Evolutionary conservation across 208 protist species (phyloP).

Genomic region (Trypanosoma melophagium): DNA sequence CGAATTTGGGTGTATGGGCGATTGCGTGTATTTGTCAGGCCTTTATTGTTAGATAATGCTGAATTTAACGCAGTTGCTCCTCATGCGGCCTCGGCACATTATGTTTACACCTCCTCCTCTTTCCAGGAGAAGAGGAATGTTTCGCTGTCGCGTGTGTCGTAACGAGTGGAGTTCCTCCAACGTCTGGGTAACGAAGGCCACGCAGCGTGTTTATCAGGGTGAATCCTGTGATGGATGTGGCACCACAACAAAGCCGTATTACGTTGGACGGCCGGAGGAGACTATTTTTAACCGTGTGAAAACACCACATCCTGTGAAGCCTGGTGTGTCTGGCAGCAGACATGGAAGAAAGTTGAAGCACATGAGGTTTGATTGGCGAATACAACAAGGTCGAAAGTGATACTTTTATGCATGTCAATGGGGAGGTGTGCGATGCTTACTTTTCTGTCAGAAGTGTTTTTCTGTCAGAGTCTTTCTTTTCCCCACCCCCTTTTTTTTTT

Average conservation of each 20-base stretch:
- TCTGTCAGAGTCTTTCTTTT: constrained; percentile 6
- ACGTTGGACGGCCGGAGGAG: constrained; percentile 71
- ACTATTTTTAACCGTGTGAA: constrained; percentile 79
- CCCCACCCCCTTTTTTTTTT: no score
- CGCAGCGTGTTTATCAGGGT: constrained; percentile 87
- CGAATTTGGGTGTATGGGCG: no score
- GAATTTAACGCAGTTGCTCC: constrained; percentile 29
- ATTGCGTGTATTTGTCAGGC: neutral
- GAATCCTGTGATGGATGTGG: constrained; percentile 85
- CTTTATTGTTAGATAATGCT: constrained; percentile 49
- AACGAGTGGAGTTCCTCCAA: constrained; percentile 65
- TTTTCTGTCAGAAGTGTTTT: no score
- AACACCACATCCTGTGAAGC: constrained; percentile 79
- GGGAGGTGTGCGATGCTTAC: no score
- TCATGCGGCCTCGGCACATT: constrained; percentile 81
- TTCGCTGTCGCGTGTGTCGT: constrained; percentile 67
- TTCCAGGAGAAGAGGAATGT: constrained; percentile 58
- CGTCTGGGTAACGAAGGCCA: constrained; percentile 90
- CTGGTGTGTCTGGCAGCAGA: constrained; percentile 60
- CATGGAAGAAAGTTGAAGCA: constrained; percentile 75
- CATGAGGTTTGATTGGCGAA: constrained; percentile 70
- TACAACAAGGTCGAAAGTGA: constrained; percentile 46
- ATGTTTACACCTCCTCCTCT: constrained; percentile 89
- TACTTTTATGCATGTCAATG: neutral
- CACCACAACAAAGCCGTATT: constrained; percentile 87